Percentiles rank a stretch among this genome's conserved stretches.
Evolutionary conservation across 768 basidiomycete species (phyloP).

Genomic region (Vararia minispora): DNA sequence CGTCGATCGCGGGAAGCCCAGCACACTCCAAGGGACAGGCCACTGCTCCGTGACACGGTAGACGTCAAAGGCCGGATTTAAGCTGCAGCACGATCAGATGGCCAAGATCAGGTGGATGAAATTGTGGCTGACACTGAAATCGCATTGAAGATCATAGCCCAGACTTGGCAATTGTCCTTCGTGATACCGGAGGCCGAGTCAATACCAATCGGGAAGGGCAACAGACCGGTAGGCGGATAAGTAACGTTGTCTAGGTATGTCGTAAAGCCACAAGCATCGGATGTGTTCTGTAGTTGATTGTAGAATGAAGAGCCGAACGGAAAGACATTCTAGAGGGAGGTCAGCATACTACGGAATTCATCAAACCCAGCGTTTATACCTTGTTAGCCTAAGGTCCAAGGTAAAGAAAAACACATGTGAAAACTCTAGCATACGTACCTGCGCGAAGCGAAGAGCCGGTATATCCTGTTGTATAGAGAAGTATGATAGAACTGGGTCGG

Average conservation of each 20-base stretch:
- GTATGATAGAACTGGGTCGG: conserved; percentile 49
- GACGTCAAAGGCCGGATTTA: conserved; percentile 47
- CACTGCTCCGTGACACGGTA: conserved; percentile 47
- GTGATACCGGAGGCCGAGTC: conserved; percentile 19
- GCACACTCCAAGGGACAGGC: conserved; percentile 35
- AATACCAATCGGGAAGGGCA: conserved; percentile 20
- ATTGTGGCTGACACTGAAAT: conserved; percentile 29
- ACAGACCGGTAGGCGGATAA: conserved; percentile 23
- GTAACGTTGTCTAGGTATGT: conserved; percentile 24
- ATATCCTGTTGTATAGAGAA: conserved; percentile 58
- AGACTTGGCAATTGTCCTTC: conserved; percentile 32
- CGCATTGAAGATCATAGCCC: conserved; percentile 37
- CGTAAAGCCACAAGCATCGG: conserved; percentile 24
- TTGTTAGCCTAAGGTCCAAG: conserved; percentile 25
- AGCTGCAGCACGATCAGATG: conserved; percentile 18
- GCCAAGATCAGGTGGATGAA: conserved; percentile 3
- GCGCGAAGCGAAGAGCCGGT: conserved; percentile 57
- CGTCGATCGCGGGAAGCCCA: conserved; percentile 24
- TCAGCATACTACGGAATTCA: neutral
- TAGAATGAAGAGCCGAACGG: conserved; percentile 47
- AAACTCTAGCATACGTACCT: conserved; percentile 17
- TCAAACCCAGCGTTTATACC: neutral
- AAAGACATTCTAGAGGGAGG: conserved; percentile 33
- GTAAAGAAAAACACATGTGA: neutral
- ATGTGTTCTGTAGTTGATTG: conserved; percentile 29